Base-by-base conservation (phyloP, 208 protist genomes). In the Crithidia sp. region DNA sequence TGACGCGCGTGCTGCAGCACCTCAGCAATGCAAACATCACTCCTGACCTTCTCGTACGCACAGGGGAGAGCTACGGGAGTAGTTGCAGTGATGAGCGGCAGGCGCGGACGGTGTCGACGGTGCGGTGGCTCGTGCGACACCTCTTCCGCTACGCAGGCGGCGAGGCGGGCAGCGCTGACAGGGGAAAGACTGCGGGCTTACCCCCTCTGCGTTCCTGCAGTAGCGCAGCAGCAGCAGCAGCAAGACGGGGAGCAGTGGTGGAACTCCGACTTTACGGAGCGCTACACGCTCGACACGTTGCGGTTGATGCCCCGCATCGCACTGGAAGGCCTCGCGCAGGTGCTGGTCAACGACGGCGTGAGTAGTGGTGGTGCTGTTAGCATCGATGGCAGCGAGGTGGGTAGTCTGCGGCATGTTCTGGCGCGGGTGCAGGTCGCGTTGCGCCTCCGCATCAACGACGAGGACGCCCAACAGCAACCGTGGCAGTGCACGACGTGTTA, bases 401-500 rank as follows among this genome's bases (percentile, higher is more conserved):
- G 7, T 5, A 7, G 59, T 13, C 52, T 78, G 5, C 45, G 65
- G 40, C 41, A 64, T 40, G n/a, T 56, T 53, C 16, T 70, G 7
- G 49, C 56, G 12, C 49, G 59, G 13, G 50, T 74, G 17, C 50
- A 65, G 37, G 57, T 62, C 10, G 57, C 67, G 37, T 43, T 62
- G 41, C 47, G 47, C 12, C 17, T 13, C 45, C 72, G 64, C 37
- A 56, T n/a, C 2, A 61, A 19, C 17, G 76, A 45, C 39, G 76
- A 72, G 4, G 80, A 82, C 41, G 43, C 67, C 37, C 79, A 83
- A 36, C 75, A 75, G 39, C 59, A 73, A 53, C 87, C 90, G 40
- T 95, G 90, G 90, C 74, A 79, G 58, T 95, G 90, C 67, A 62
- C 58, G 8, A 55, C 81, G 28, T 95, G 90, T 61, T 52, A 70